A percentile compares a stretch with the other conserved stretches of the same genome.
phyloP scores from a whole-genome alignment of 306 rosid genomes.

The Lablab purpureus region DNA sequence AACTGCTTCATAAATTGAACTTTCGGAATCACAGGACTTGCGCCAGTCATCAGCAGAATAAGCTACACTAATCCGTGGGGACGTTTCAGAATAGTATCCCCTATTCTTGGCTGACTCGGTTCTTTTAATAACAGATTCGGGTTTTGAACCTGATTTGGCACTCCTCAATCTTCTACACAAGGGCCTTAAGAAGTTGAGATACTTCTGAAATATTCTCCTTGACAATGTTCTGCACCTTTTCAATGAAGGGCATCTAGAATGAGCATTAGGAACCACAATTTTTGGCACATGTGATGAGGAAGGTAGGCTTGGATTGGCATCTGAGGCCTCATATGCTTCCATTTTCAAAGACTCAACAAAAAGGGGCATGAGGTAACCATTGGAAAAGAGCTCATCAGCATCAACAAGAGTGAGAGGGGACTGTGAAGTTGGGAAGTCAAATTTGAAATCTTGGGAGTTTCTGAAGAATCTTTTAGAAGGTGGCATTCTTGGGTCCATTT shows the following conservation, averaged over 20 bases:
- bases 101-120: conserved; percentile 63
- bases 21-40: conserved; percentile 92
- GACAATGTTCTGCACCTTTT: conserved; percentile 80
- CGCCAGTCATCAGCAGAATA: conserved; percentile 79
- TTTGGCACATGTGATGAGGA: conserved; percentile 56
- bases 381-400: conserved; percentile 93
- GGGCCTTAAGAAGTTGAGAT: conserved; percentile 79
- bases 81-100: conserved; percentile 62
- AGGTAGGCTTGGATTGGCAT: conserved; percentile 43
- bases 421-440: conserved; percentile 80
- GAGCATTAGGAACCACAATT: conserved; percentile 38
- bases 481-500: conserved; percentile 96
- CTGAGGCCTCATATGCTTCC: conserved; percentile 57
- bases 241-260: conserved; percentile 63
- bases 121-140: conserved; percentile 59
- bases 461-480: conserved; percentile 86
- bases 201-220: conserved; percentile 71
- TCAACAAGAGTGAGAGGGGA: conserved; percentile 73
- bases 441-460: conserved; percentile 83
- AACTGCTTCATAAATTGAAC: conserved; percentile 97
- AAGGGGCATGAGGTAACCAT: conserved; percentile 86
- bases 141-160: conserved; percentile 58
- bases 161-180: conserved; percentile 72
- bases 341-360: conserved; percentile 76
- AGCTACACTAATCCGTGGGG: conserved; percentile 84